phyloP scores from a whole-genome alignment of 257 asterid species.

The Solanum sejunctum region DNA sequence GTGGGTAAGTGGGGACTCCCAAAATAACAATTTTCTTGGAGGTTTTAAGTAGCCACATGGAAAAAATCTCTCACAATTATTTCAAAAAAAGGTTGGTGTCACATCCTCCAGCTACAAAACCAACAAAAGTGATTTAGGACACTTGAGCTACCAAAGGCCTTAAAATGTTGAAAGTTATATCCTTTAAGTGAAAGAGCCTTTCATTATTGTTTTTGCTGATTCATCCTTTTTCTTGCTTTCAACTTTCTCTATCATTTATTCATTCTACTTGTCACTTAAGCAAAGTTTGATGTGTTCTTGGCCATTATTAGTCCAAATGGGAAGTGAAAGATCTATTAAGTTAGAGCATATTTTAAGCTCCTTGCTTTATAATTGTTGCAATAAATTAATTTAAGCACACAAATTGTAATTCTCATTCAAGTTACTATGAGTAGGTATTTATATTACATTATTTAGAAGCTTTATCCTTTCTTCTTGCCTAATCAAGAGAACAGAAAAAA shows the following conservation, averaged over 20 bases:
- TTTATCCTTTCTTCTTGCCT: not conserved
- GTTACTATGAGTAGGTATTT: not conserved
- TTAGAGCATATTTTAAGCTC: not conserved
- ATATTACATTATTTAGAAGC: not conserved
- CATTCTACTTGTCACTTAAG: slow-evolving; percentile 1
- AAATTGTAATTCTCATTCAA: not conserved
- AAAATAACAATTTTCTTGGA: not conserved
- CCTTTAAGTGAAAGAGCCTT: not conserved
- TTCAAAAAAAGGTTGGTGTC: not conserved
- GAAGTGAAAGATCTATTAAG: not conserved
- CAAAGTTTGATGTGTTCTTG: not conserved
- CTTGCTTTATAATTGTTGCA: not conserved
- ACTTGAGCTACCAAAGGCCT: not conserved
- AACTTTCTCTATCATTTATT: not conserved
- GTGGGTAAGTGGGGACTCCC: not conserved
- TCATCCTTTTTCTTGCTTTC: not conserved
- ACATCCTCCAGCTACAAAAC: not conserved
- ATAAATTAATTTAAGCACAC: not conserved
- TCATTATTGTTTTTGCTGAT: not conserved
- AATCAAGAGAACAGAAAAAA: not conserved
- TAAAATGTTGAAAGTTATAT: not conserved
- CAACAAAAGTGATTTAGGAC: not conserved
- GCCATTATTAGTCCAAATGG: not conserved
- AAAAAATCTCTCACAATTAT: not conserved
- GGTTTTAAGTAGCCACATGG: not conserved